These are phyloP conservation scores for Yamadazyma philogaea DNA, from an alignment of 805 yeast species.

Conservation along the genomic window DNA sequence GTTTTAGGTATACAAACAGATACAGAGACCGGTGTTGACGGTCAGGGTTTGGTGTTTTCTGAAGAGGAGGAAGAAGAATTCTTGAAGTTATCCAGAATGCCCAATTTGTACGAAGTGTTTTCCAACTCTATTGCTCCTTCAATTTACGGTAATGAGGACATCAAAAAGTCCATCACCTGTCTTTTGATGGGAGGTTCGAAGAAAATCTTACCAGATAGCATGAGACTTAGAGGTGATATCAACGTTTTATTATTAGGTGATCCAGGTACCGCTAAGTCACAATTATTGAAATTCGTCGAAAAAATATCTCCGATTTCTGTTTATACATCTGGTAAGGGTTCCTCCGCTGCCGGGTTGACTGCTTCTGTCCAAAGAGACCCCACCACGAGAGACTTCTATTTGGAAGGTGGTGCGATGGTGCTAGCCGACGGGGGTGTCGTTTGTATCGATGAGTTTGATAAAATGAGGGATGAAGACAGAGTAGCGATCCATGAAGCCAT, in stretches of 20 bases:
- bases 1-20: conserved; percentile 86
- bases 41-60: conserved; percentile 58
- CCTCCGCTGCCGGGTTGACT: conserved; percentile 99
- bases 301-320: conserved; percentile 92
- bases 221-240: conserved; percentile 95
- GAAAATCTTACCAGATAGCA: conserved; percentile 89
- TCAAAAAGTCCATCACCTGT: conserved; percentile 91
- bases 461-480: conserved; percentile 98
- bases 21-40: conserved; percentile 64
- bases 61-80: conserved; percentile 96
- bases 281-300: conserved; percentile 89
- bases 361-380: conserved; percentile 96
- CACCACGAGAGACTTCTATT: conserved; percentile 81
- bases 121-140: conserved; percentile 93
- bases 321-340: conserved; percentile 98
- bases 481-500: conserved; percentile 99
- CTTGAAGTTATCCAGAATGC: conserved; percentile 71
- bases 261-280: conserved; percentile 99
- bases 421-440: conserved; percentile 99
- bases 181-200: conserved; percentile 92
- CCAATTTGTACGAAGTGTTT: conserved; percentile 82
- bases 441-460: conserved; percentile 98
- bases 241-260: conserved; percentile 92
- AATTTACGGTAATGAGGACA: conserved; percentile 89
- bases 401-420: conserved; percentile 99